Percentiles rank a stretch among this genome's conserved stretches.
Conservation (phyloP, 805 yeast species). For the Saccharomyces mikatae region DNA sequence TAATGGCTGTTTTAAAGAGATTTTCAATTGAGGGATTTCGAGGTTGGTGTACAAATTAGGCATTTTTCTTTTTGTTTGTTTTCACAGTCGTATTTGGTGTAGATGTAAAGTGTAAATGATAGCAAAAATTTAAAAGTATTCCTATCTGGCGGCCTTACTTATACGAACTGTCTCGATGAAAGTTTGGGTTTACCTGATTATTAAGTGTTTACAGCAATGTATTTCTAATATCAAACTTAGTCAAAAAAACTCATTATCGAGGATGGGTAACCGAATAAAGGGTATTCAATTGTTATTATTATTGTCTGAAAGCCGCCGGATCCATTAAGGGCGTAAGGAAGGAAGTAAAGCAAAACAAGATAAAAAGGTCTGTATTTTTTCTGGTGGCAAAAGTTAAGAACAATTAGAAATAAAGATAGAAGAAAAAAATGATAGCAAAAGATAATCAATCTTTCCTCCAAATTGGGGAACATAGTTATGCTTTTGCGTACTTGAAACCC, state of each 20-base stretch:
- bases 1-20: conserved; percentile 45
- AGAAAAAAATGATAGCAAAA: not conserved
- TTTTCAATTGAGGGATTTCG: conserved; percentile 14
- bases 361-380: not conserved
- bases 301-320: not conserved
- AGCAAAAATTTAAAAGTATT: not conserved
- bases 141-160: not conserved
- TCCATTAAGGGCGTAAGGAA: not conserved
- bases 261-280: not conserved
- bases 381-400: not conserved
- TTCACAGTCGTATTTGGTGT: not conserved
- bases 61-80: conserved; percentile 12
- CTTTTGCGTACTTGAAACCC: not conserved
- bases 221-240: not conserved
- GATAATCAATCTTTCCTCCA: not conserved
- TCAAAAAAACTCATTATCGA: not conserved
- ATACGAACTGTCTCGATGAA: not conserved
- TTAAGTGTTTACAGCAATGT: not conserved
- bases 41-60: conserved; percentile 8
- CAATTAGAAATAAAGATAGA: not conserved
- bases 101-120: not conserved
- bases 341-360: not conserved
- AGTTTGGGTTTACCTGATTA: not conserved
- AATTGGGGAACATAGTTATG: not conserved
- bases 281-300: not conserved